Conservation (phyloP, 352 stramenopile species). For the Discostella stelligera region DNA sequence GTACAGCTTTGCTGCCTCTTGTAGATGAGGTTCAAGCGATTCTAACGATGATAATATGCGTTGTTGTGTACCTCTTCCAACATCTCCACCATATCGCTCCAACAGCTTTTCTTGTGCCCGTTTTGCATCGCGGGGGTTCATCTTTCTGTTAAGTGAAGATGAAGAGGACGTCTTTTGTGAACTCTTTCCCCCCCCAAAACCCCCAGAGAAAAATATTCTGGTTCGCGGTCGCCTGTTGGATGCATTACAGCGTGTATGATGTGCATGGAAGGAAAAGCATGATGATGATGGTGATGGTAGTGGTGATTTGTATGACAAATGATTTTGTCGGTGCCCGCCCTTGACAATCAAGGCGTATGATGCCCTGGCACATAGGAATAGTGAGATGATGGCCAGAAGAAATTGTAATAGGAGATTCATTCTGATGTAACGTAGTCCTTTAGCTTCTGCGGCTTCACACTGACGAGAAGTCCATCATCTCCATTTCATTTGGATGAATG, state of each 20-base stretch:
- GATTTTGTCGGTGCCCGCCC: neutral
- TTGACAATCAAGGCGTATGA: conserved; percentile 5
- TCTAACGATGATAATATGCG: conserved; percentile 45
- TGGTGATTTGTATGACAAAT: neutral
- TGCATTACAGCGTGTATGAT: neutral
- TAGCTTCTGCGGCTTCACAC: neutral
- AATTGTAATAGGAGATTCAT: neutral
- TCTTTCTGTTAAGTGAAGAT: conserved; percentile 13
- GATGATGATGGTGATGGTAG: conserved; percentile 7
- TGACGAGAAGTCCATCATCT: too few relatives aligned
- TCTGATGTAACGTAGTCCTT: neutral
- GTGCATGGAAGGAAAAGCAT: neutral
- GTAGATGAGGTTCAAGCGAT: conserved; percentile 45
- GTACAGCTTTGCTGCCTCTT: conserved; percentile 54
- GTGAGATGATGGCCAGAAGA: neutral
- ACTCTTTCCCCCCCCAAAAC: conserved; percentile 21
- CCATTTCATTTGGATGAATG: too few relatives aligned
- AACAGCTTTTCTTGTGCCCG: conserved; percentile 43
- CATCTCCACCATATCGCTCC: conserved; percentile 58
- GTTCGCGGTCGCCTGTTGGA: conserved; percentile 3
- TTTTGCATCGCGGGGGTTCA: conserved; percentile 32
- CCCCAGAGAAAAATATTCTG: conserved; percentile 23
- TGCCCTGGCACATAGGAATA: neutral
- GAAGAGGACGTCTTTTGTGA: conserved; percentile 14
- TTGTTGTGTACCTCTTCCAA: conserved; percentile 58